A percentile compares a stretch with the other conserved stretches of the same genome.
Conservation (phyloP, 257 asterid genomes). For the Capsicum baccatum region DNA sequence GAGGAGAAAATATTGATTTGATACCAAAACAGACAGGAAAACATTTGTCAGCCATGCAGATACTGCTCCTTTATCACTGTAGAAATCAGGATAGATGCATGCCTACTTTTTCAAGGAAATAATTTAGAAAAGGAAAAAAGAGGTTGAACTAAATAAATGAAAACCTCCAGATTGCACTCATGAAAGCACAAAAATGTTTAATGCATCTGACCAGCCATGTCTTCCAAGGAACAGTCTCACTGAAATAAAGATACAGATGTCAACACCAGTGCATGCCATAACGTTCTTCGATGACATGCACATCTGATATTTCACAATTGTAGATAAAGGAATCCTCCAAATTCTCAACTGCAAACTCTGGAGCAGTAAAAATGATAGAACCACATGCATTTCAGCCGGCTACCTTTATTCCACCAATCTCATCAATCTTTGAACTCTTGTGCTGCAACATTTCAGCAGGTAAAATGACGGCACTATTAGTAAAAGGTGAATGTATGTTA, state of each 20-base stretch:
- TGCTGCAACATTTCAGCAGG: conserved; percentile 67
- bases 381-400: conserved; percentile 70
- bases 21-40: conserved; percentile 19
- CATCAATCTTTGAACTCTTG: conserved; percentile 93
- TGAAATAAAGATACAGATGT: conserved; percentile 22
- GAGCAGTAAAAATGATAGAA: conserved; percentile 47
- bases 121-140: background rate
- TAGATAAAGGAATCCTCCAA: conserved; percentile 55
- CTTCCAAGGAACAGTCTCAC: conserved; percentile 12
- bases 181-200: background rate
- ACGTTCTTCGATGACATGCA: conserved; percentile 18
- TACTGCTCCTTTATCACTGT: background rate
- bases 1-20: background rate
- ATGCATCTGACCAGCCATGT: background rate
- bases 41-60: conserved; percentile 21
- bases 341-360: conserved; percentile 69
- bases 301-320: conserved; percentile 25
- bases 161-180: background rate
- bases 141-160: background rate
- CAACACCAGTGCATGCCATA: background rate
- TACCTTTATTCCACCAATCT: conserved; percentile 85
- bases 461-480: conserved; percentile 39
- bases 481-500: conserved; percentile 8
- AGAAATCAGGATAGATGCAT: background rate
- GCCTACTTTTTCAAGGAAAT: background rate